Conservation (phyloP, 2,329 filamentous ascomycete genomes). For the Aspergillus sp. region DNA sequence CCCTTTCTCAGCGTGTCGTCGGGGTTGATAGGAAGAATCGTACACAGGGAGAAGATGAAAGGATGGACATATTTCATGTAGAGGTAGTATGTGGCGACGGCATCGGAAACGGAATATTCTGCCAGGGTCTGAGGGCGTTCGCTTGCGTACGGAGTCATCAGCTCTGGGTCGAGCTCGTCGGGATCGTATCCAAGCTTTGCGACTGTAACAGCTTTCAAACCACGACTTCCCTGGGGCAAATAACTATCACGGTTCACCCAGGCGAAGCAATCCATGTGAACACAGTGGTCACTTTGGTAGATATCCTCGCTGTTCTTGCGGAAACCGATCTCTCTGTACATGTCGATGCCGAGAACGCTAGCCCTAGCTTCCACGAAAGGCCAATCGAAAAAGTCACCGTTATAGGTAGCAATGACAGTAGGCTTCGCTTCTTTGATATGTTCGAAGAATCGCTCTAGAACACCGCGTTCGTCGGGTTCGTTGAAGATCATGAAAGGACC, state of each 20-base stretch:
- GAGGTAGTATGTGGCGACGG: slow-evolving; percentile 95
- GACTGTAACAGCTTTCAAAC: slow-evolving; percentile 94
- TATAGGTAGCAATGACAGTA: slow-evolving; percentile 99
- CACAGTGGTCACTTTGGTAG: slow-evolving; percentile 93
- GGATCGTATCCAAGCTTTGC: slow-evolving; percentile 98
- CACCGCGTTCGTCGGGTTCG: slow-evolving; percentile 84
- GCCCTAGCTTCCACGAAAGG: slow-evolving; percentile 94
- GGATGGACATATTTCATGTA: slow-evolving; percentile 99
- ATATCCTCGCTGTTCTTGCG: slow-evolving; percentile 93
- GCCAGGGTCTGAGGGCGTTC: slow-evolving; percentile 92
- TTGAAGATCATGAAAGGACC: slow-evolving; percentile 98
- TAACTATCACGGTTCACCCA: slow-evolving; percentile 99
- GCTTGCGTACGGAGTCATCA: slow-evolving; percentile 88
- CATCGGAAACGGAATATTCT: slow-evolving; percentile 98
- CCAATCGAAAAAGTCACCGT: slow-evolving; percentile 99
- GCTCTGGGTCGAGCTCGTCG: slow-evolving; percentile 92
- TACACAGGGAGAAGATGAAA: slow-evolving; percentile 98
- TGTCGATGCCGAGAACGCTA: slow-evolving; percentile 93
- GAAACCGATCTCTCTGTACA: slow-evolving; percentile 99
- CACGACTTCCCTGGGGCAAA: slow-evolving; percentile 92
- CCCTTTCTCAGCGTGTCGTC: slow-evolving; percentile 94
- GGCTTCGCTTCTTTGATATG: slow-evolving; percentile 94
- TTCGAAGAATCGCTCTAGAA: slow-evolving; percentile 89
- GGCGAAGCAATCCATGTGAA: slow-evolving; percentile 98
- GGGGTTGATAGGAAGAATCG: slow-evolving; percentile 87